phyloP scores from a whole-genome alignment of 257 asterid genomes.

The Solanum virginianum region DNA sequence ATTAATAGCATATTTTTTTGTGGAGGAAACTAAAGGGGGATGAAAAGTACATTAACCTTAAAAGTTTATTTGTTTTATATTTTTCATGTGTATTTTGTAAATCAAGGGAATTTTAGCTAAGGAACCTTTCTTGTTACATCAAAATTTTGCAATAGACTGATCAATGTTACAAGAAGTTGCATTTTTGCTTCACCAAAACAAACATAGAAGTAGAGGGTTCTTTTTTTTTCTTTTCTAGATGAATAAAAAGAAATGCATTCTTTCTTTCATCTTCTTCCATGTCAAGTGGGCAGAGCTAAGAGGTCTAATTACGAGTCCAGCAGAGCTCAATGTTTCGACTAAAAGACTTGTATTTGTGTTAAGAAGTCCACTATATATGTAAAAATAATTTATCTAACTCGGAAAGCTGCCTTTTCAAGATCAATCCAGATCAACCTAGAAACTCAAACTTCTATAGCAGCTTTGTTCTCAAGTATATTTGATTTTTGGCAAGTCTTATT shows the following conservation, averaged over 20 bases:
- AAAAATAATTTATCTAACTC: too few relatives aligned
- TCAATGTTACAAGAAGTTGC: background rate
- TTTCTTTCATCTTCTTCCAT: background rate
- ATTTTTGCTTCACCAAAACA: background rate
- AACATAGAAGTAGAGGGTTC: background rate
- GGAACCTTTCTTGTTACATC: background rate
- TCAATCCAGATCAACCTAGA: too few relatives aligned
- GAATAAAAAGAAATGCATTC: background rate
- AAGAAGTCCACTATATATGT: background rate
- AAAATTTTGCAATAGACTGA: background rate
- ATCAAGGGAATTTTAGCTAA: background rate
- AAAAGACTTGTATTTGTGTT: background rate
- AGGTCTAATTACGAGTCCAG: background rate
- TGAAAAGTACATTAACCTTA: background rate
- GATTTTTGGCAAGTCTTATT: too few relatives aligned
- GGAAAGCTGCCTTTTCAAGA: too few relatives aligned
- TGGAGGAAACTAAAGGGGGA: background rate
- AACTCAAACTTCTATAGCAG: too few relatives aligned
- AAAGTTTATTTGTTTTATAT: background rate
- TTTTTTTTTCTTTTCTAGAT: background rate
- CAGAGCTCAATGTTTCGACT: background rate
- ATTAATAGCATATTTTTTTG: background rate
- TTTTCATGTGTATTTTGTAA: background rate
- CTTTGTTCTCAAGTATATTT: too few relatives aligned
- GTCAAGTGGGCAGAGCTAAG: background rate